These are phyloP conservation scores for Cyanidiococcus yangmingshanensis DNA, from an alignment of 23 red algal genomes.

Conservation along the genomic window DNA sequence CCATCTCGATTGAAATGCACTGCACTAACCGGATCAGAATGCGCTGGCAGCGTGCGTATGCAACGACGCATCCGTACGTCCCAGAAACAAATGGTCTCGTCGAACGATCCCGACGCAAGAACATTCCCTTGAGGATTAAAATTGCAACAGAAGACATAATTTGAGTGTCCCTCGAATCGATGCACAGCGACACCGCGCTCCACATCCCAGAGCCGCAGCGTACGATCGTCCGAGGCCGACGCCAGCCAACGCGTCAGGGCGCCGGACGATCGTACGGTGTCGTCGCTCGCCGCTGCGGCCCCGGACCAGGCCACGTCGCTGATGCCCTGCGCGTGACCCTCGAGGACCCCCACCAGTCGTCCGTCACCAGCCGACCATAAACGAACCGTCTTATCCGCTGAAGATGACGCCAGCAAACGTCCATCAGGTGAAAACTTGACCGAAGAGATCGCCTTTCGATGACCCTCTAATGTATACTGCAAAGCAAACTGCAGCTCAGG, in stretches of 20 bases:
- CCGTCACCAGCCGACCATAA: constrained; percentile 32
- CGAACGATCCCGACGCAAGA: constrained; percentile 70
- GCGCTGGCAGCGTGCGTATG: constrained; percentile 54
- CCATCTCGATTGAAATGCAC: constrained; percentile 88
- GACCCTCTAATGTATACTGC: constrained; percentile 46
- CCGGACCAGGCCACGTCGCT: constrained; percentile 75
- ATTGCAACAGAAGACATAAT: constrained; percentile 80
- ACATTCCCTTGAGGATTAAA: constrained; percentile 63
- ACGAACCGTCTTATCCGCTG: constrained; percentile 29
- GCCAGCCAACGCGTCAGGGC: constrained; percentile 2
- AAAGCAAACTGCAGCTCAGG: neutral
- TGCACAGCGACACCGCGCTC: constrained; percentile 32
- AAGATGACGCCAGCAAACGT: constrained; percentile 28
- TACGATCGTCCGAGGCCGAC: constrained; percentile 79
- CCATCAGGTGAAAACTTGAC: constrained; percentile 91
- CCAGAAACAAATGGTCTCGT: constrained; percentile 67
- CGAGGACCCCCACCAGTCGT: constrained; percentile 21
- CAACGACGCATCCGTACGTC: constrained; percentile 55
- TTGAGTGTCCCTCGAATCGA: constrained; percentile 56
- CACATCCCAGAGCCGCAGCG: constrained; percentile 78
- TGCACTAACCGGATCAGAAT: constrained; percentile 66
- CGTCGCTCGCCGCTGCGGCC: constrained; percentile 24
- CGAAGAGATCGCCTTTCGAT: constrained; percentile 73
- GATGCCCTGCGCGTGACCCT: constrained; percentile 74
- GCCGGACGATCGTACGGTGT: neutral